These are phyloP conservation scores for Pseudopithomyces chartarum DNA, from an alignment of 2,329 filamentous ascomycete genomes.

Conservation along the genomic window DNA sequence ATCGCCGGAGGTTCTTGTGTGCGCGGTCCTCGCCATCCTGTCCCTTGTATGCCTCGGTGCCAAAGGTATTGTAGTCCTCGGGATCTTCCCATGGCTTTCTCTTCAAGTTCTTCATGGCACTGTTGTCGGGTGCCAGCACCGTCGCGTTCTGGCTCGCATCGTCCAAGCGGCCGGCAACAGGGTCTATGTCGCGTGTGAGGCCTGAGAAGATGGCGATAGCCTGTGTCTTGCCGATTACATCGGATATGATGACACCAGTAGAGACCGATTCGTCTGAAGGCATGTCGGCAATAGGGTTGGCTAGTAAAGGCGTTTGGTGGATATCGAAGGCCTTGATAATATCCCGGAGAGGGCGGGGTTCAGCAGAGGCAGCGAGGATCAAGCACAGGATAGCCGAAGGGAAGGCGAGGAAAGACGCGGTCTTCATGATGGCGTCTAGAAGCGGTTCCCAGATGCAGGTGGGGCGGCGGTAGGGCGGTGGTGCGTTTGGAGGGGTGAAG, in stretches of 20 bases:
- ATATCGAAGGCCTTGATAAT: constrained; percentile 35
- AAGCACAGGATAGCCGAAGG: constrained; percentile 36
- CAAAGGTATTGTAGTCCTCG: constrained; percentile 70
- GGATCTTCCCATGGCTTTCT: constrained; percentile 86
- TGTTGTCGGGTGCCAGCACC: constrained; percentile 85
- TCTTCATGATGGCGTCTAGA: constrained; percentile 34
- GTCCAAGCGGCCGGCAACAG: constrained; percentile 71
- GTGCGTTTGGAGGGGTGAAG: constrained; percentile 22
- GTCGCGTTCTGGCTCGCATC: constrained; percentile 73
- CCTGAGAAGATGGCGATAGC: constrained; percentile 83
- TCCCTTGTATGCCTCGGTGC: constrained; percentile 76
- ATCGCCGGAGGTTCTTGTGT: constrained; percentile 73
- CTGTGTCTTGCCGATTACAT: constrained; percentile 80
- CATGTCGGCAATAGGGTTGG: constrained; percentile 29
- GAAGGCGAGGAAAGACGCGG: constrained; percentile 26
- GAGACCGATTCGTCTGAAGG: constrained; percentile 33
- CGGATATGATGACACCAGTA: constrained; percentile 70
- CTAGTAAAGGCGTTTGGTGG: constrained; percentile 37
- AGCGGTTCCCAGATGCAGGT: constrained; percentile 8
- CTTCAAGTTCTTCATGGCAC: constrained; percentile 75
- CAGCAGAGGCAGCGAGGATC: constrained; percentile 36
- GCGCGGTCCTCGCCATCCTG: constrained; percentile 76
- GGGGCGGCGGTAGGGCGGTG: constrained; percentile 8
- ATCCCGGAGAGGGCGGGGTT: constrained; percentile 37
- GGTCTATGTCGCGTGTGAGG: constrained; percentile 75